A percentile compares a stretch with the other conserved stretches of the same genome.
phyloP scores from a whole-genome alignment of 139 green algal genomes.

The Picochlorum sp. region DNA sequence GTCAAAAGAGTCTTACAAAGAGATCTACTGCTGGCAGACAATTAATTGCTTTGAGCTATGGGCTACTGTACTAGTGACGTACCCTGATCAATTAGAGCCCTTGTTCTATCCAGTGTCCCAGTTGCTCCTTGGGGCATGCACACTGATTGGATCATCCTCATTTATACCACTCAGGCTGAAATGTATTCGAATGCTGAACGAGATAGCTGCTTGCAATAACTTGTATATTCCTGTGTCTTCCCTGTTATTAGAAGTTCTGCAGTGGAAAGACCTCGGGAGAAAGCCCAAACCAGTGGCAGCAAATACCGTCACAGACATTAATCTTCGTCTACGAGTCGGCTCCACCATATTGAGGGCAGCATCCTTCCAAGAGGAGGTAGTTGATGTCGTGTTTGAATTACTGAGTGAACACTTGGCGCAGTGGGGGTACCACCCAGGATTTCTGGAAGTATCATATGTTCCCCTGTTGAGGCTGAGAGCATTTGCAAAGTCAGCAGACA shows the following conservation, averaged over 20 bases:
- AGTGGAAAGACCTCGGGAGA: slow-evolving; percentile 52
- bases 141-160: slow-evolving; percentile 77
- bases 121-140: slow-evolving; percentile 62
- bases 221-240: slow-evolving; percentile 71
- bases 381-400: slow-evolving; percentile 66
- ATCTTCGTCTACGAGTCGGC: slow-evolving; percentile 44
- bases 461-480: slow-evolving; percentile 49
- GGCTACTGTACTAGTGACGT: slow-evolving; percentile 50
- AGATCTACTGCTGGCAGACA: slow-evolving; percentile 83
- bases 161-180: slow-evolving; percentile 87
- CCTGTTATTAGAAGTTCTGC: slow-evolving; percentile 76
- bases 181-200: slow-evolving; percentile 34
- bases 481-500: slow-evolving; percentile 65
- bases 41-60: slow-evolving; percentile 89
- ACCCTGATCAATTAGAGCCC: slow-evolving; percentile 45
- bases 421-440: slow-evolving; percentile 66
- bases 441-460: slow-evolving; percentile 83
- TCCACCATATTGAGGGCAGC: slow-evolving; percentile 41
- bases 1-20: slow-evolving; percentile 71
- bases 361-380: slow-evolving; percentile 72
- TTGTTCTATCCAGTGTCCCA: slow-evolving; percentile 82
- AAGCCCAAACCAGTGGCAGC: slow-evolving; percentile 12
- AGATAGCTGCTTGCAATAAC: slow-evolving; percentile 43
- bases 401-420: slow-evolving; percentile 70
- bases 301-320: slow-evolving; percentile 31